phyloP scores from a whole-genome alignment of 768 basidiomycete genomes.

The Serpula lacrymans region DNA sequence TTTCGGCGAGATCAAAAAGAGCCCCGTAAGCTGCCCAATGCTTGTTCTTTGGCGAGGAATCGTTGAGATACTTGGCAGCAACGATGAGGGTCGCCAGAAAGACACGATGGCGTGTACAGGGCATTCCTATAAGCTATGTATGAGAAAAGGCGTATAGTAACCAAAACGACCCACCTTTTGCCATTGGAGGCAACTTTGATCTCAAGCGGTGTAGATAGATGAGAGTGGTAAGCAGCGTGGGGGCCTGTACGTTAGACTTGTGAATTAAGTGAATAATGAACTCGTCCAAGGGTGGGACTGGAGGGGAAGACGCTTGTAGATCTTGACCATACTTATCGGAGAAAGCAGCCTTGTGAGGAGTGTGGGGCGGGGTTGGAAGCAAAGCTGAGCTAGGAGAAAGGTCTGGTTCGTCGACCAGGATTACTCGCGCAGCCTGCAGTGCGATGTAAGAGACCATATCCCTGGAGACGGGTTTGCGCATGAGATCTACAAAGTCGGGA shows the following conservation, averaged over 20 bases:
- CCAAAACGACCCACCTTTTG: conserved; percentile 62
- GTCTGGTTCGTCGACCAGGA: conserved; percentile 56
- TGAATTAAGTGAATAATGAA: conserved; percentile 83
- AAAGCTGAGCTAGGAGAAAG: conserved; percentile 26
- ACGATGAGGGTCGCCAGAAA: conserved; percentile 96
- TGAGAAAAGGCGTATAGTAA: conserved; percentile 8
- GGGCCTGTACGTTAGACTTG: conserved; percentile 83
- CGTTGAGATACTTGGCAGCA: conserved; percentile 95
- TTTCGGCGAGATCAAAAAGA: conserved; percentile 72
- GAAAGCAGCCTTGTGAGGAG: conserved; percentile 48
- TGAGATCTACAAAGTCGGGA: conserved; percentile 74
- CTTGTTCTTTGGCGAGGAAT: conserved; percentile 91
- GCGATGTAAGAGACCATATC: conserved; percentile 90
- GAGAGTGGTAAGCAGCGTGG: conserved; percentile 87
- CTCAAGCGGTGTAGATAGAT: conserved; percentile 89
- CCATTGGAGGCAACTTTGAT: conserved; percentile 72
- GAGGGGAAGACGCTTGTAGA: conserved; percentile 17
- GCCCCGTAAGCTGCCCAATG: conserved; percentile 85
- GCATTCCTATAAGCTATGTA: conserved; percentile 49
- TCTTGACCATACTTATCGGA: conserved; percentile 29
- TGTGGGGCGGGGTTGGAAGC: conserved; percentile 67
- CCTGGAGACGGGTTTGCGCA: conserved; percentile 71
- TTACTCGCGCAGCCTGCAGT: conserved; percentile 69
- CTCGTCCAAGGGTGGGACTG: conserved; percentile 66
- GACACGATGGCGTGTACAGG: conserved; percentile 91